phyloP scores from a whole-genome alignment of 345 rosid species.

The Salix koriyanagi region DNA sequence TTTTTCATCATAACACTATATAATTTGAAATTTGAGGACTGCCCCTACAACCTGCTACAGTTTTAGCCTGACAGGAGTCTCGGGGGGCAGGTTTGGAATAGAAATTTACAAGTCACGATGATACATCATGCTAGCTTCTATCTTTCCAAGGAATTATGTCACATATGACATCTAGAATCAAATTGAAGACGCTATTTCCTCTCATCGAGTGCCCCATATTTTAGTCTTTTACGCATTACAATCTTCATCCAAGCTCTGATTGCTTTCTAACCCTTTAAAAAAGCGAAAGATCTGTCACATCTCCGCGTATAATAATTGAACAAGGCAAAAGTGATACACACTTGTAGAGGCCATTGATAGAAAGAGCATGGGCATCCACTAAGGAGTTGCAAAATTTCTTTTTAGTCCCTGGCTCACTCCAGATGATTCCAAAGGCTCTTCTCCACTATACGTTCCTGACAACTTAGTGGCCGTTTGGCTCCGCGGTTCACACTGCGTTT shows the following conservation, averaged over 20 bases:
- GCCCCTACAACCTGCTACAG: too few relatives aligned
- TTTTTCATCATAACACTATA: too few relatives aligned
- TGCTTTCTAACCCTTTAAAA: background rate
- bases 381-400: background rate
- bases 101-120: background rate
- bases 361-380: background rate
- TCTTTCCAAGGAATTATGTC: background rate
- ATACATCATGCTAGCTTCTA: too few relatives aligned
- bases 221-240: background rate
- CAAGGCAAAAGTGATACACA: background rate
- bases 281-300: background rate
- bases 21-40: too few relatives aligned
- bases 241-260: background rate
- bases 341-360: background rate
- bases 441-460: background rate
- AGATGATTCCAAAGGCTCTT: background rate
- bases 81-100: background rate
- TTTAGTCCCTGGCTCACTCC: background rate
- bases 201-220: background rate
- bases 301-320: background rate
- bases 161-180: background rate
- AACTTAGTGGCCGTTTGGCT: background rate
- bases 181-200: background rate
- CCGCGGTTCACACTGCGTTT: too few relatives aligned
- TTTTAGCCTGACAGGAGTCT: background rate